Percentiles rank a stretch among this genome's conserved stretches.
Evolutionary conservation across 345 rosid genomes (phyloP).

Genomic region (Raphanus raphanistrum): DNA sequence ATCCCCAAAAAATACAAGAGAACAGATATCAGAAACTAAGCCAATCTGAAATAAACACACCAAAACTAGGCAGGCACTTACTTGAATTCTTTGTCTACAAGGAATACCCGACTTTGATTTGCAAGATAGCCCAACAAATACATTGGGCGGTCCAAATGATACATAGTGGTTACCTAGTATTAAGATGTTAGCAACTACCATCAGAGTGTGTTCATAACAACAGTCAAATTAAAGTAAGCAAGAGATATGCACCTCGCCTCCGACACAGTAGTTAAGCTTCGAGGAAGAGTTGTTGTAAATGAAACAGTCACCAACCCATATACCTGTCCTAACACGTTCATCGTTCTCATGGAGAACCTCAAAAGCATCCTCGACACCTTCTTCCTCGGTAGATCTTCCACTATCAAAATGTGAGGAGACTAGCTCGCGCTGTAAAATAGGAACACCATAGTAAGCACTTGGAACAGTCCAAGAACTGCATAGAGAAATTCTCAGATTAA

Average conservation of each 20-base stretch:
- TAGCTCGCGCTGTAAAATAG: slow-evolving; percentile 71
- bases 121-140: slow-evolving; percentile 1
- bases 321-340: slow-evolving; percentile 98
- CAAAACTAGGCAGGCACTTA: neutral
- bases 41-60: neutral
- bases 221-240: slow-evolving; percentile 12
- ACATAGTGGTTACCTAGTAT: slow-evolving; percentile 6
- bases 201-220: slow-evolving; percentile 12
- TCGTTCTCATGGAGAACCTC: slow-evolving; percentile 97
- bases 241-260: slow-evolving; percentile 77
- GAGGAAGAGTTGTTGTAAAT: slow-evolving; percentile 94
- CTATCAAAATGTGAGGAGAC: slow-evolving; percentile 88
- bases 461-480: slow-evolving; percentile 3
- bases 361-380: slow-evolving; percentile 99
- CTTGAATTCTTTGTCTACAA: neutral
- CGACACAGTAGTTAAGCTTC: slow-evolving; percentile 99
- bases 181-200: slow-evolving; percentile 15
- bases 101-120: neutral
- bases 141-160: neutral
- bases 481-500: neutral
- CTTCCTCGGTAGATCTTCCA: slow-evolving; percentile 90
- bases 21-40: neutral
- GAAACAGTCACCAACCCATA: slow-evolving; percentile 99
- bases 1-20: neutral
- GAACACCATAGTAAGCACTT: slow-evolving; percentile 14